A percentile compares a stretch with the other conserved stretches of the same genome.
These are phyloP conservation scores for Fusarium tjaetaba DNA, from an alignment of 2,329 filamentous ascomycete species.

Conservation along the genomic window DNA sequence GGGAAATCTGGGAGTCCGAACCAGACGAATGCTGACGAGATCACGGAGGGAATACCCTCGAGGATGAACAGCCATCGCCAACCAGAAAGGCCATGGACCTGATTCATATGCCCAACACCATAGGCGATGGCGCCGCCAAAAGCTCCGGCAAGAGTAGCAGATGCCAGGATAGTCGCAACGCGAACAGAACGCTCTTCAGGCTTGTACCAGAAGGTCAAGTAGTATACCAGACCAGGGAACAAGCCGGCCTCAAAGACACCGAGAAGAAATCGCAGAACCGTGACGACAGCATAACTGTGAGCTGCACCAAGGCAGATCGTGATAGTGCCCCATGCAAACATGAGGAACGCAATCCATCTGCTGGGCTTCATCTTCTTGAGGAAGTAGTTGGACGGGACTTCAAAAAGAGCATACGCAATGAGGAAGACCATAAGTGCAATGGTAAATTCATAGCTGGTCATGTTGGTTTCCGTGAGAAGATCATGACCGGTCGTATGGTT, in stretches of 20 bases:
- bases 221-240: conserved; percentile 40
- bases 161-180: conserved; percentile 73
- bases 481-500: conserved; percentile 48
- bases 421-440: conserved; percentile 52
- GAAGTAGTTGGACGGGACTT: conserved; percentile 56
- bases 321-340: conserved; percentile 49
- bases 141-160: conserved; percentile 73
- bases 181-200: conserved; percentile 72
- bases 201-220: conserved; percentile 76
- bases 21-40: conserved; percentile 68
- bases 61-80: conserved; percentile 73
- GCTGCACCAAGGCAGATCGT: conserved; percentile 56
- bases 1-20: conserved; percentile 75
- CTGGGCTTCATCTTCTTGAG: conserved; percentile 60
- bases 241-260: conserved; percentile 47
- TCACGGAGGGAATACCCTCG: conserved; percentile 70
- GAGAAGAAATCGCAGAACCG: conserved; percentile 45
- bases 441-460: conserved; percentile 65
- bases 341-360: conserved; percentile 53
- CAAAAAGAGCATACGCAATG: conserved; percentile 66
- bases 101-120: conserved; percentile 74
- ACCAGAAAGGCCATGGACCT: conserved; percentile 65
- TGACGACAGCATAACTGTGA: conserved; percentile 46
- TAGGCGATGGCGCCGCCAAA: conserved; percentile 77
- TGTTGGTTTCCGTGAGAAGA: conserved; percentile 57